Evolutionary conservation across 208 protist species (phyloP).

Genomic region (Lotmaria passim): DNA sequence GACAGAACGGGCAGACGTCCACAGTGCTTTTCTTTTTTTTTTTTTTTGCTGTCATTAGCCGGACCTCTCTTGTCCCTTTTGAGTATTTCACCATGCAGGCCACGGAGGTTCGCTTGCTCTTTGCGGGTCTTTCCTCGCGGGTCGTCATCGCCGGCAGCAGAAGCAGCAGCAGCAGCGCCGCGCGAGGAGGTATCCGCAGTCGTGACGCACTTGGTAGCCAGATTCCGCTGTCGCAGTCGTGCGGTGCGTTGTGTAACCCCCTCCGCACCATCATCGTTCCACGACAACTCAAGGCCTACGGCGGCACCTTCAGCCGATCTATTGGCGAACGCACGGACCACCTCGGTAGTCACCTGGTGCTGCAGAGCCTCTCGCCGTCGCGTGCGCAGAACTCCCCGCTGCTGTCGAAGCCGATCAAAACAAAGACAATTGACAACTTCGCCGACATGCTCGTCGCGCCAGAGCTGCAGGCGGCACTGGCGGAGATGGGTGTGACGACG

Average conservation of each 20-base stretch:
- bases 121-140: not conserved
- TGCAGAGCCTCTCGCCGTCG: constrained; percentile 72
- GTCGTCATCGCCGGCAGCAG: not conserved
- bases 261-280: constrained; percentile 68
- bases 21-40: too few relatives aligned
- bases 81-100: not conserved
- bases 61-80: too few relatives aligned
- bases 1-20: too few relatives aligned
- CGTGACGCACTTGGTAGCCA: too few relatives aligned
- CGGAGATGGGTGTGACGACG: constrained; percentile 50
- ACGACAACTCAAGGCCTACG: constrained; percentile 80
- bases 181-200: not conserved
- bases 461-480: constrained; percentile 49
- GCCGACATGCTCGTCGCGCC: constrained; percentile 59
- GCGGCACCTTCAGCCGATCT: constrained; percentile 73
- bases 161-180: not conserved
- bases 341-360: constrained; percentile 54
- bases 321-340: constrained; percentile 72
- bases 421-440: constrained; percentile 66
- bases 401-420: constrained; percentile 66
- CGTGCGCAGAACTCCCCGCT: constrained; percentile 54
- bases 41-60: too few relatives aligned
- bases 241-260: constrained; percentile 20
- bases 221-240: not conserved
- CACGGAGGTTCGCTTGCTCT: constrained; percentile 3